Conservation (phyloP, 192 early-diverging fungal species). For the Globomyces pollinis-pini region DNA sequence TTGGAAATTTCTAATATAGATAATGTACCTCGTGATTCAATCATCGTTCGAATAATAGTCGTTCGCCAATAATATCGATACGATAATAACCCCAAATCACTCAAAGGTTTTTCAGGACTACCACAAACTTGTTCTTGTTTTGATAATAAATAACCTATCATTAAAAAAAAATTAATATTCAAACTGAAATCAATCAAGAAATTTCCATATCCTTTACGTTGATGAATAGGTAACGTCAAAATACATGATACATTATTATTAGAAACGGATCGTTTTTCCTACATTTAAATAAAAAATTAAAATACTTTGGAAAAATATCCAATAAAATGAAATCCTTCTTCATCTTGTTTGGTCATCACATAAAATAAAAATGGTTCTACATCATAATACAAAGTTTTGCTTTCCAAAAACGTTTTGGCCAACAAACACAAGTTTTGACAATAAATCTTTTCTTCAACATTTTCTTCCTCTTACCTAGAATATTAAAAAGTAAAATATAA, state of each 20-base stretch:
- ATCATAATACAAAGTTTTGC: constrained; percentile 95
- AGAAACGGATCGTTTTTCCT: constrained; percentile 84
- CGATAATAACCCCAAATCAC: constrained; percentile 74
- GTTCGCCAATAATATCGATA: constrained; percentile 80
- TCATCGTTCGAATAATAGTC: constrained; percentile 21
- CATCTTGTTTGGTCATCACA: constrained; percentile 60
- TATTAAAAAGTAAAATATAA: background rate
- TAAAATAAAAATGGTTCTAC: constrained; percentile 94
- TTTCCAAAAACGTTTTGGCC: constrained; percentile 91
- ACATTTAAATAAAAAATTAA: constrained; percentile 36
- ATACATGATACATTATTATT: constrained; percentile 95
- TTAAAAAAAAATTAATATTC: constrained; percentile 31
- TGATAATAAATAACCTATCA: constrained; percentile 73
- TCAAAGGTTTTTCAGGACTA: constrained; percentile 87
- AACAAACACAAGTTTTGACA: constrained; percentile 92
- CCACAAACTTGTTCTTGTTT: constrained; percentile 68
- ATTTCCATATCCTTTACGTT: constrained; percentile 86
- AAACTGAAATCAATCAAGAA: constrained; percentile 93
- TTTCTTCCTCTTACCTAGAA: too few relatives aligned
- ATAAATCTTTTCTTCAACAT: constrained; percentile 78
- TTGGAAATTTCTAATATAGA: constrained; percentile 17
- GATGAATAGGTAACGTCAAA: constrained; percentile 80
- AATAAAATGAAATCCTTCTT: constrained; percentile 52
- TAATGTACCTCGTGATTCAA: background rate
- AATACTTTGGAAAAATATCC: constrained; percentile 98